Base-by-base conservation (phyloP, 2,329 filamentous ascomycete genomes). In the Macrophomina tecta region DNA sequence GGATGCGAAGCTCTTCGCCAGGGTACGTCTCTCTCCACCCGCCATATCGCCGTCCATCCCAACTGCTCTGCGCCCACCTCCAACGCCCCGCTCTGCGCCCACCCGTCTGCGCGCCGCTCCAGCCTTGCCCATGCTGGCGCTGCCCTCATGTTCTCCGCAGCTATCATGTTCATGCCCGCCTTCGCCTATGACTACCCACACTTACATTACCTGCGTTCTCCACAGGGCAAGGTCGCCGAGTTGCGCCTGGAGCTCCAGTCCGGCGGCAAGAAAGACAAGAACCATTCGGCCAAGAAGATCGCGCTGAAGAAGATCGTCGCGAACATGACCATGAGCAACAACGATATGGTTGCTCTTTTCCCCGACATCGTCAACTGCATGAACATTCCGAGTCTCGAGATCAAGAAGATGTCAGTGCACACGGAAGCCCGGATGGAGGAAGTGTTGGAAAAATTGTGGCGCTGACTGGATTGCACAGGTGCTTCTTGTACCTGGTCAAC, bases 271-370 rank as follows among this genome's bases (percentile, higher is more conserved):
- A 99, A 98, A 84, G 95, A 99, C 83, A 98, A 97, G 87, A 97
- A 96, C 82, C 91, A 93, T 81, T 87, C 90, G 52, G 89, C 89
- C 71, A 99, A 98, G 86, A 98, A 98, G 87, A 96, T 97, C 76
- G 94, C 95, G 11, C 86, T 99, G 70, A 99, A 99, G 87, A 97
- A 97, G 86, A 98, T 99, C 73, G 95, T 99, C 73, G 95, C 95
- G 78, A 99, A 99, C 79, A 99, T 99, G 95, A 99, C 95, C 71
- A 99, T 99, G 95, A 98, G 94, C 87, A 99, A 99, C 82, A 99
- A 98, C 77, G 95, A 99, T 80, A 99, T 99, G 95, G 91, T 98
- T 65, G 93, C 93, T 46, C 84, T 99, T 63, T 99, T 99, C 73
- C 93, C 94, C 18, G 95, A 99, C 77, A 91, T 99, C 68, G 92